phyloP scores from a whole-genome alignment of 2,329 filamentous ascomycete genomes.

The Aspergillus clavatus region DNA sequence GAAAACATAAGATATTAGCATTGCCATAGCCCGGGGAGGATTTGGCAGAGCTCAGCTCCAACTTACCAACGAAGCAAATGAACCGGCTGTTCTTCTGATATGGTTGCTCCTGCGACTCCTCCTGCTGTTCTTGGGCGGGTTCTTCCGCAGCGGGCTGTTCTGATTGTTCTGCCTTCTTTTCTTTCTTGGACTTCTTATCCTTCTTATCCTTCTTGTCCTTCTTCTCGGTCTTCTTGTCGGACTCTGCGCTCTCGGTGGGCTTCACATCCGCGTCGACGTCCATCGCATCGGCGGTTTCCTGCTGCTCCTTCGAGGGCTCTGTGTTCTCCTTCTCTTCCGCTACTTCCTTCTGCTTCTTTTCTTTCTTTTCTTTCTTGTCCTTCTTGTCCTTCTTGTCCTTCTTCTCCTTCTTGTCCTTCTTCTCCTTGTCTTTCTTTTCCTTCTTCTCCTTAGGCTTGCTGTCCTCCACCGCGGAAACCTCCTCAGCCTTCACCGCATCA shows the following conservation, averaged over 20 bases:
- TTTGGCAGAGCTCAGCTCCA: too few species aligned
- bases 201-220: conserved; percentile 18
- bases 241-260: conserved; percentile 16
- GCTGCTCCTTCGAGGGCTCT: neutral
- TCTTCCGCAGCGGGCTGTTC: conserved; percentile 13
- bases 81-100: conserved; percentile 52
- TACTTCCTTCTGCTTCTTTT: conserved; percentile 11
- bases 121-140: conserved; percentile 13
- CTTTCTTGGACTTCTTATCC: conserved; percentile 25
- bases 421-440: conserved; percentile 6
- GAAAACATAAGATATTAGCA: too few species aligned
- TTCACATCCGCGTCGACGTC: conserved; percentile 8
- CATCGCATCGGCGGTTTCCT: conserved; percentile 1
- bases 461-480: conserved; percentile 7
- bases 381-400: conserved; percentile 16
- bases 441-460: conserved; percentile 13
- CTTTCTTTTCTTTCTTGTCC: conserved; percentile 14
- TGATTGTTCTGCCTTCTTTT: conserved; percentile 15
- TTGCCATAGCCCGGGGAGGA: too few species aligned
- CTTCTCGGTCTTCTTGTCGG: conserved; percentile 15
- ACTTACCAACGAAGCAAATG: conserved; percentile 72
- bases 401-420: conserved; percentile 10
- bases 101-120: conserved; percentile 11
- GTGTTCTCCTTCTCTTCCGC: neutral
- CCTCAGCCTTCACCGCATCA: conserved; percentile 6